phyloP scores from a whole-genome alignment of 352 stramenopile genomes.

The Pythium apleroticum region DNA sequence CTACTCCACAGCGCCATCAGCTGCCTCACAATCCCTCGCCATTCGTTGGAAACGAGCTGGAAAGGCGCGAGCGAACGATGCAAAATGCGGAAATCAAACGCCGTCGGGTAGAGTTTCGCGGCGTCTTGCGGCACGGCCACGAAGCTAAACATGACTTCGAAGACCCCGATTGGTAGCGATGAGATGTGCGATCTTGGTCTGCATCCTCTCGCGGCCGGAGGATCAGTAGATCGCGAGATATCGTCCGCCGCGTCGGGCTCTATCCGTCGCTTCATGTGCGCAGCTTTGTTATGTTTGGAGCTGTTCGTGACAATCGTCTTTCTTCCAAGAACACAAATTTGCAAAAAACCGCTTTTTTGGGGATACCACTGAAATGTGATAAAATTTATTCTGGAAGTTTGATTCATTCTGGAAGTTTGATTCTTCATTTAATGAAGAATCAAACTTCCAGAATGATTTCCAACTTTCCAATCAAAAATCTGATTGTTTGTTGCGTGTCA shows the following conservation, averaged over 20 bases:
- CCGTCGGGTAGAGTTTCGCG: slow-evolving; percentile 2
- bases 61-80: slow-evolving; percentile 4
- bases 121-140: background rate
- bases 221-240: background rate
- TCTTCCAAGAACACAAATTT: background rate
- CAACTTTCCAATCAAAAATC: too few species aligned
- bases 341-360: background rate
- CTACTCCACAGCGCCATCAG: background rate
- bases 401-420: too few species aligned
- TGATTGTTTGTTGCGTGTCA: background rate
- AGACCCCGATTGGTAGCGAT: background rate
- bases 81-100: slow-evolving; percentile 1
- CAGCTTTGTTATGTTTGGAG: background rate
- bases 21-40: background rate
- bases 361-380: too few species aligned
- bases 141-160: slow-evolving; percentile 2
- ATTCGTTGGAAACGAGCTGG: slow-evolving; percentile 6
- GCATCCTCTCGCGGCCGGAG: background rate
- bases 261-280: background rate
- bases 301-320: background rate
- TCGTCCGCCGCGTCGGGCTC: background rate
- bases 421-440: too few species aligned
- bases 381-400: too few species aligned
- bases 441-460: too few species aligned
- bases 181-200: background rate